These are phyloP conservation scores for Aspergillus cejpii DNA, from an alignment of 2,329 filamentous ascomycete genomes.

Conservation along the genomic window DNA sequence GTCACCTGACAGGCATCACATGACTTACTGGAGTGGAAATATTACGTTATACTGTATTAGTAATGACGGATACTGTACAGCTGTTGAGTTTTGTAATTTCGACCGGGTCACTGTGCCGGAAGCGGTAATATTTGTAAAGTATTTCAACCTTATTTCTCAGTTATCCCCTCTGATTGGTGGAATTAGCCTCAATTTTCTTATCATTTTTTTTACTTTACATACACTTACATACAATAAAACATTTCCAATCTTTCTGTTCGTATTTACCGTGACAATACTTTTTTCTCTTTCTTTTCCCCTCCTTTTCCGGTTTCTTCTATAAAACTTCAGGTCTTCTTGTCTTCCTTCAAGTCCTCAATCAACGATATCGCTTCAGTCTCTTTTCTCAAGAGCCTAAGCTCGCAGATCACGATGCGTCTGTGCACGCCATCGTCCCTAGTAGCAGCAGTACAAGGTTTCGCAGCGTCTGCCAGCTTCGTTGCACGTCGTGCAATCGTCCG, in stretches of 20 bases:
- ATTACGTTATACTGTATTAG: not conserved
- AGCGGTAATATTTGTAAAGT: not conserved
- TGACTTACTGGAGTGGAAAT: not conserved
- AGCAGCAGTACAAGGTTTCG: constrained; percentile 24
- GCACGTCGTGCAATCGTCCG: constrained; percentile 31
- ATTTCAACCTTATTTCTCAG: not conserved
- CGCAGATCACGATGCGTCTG: constrained; percentile 25
- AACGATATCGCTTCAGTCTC: constrained; percentile 10
- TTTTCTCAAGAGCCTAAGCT: constrained; percentile 11
- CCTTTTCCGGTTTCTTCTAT: not conserved
- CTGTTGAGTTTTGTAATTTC: too few relatives aligned
- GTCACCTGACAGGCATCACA: not conserved
- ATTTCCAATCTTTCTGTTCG: too few relatives aligned
- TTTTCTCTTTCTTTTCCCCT: not conserved
- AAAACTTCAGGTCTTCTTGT: not conserved
- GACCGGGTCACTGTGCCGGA: not conserved
- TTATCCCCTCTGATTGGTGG: not conserved
- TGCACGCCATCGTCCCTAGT: constrained; percentile 18
- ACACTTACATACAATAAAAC: too few relatives aligned
- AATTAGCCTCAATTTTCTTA: not conserved
- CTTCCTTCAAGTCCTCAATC: too few relatives aligned
- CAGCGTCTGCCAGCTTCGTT: constrained; percentile 23
- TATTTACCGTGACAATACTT: not conserved
- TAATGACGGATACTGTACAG: too few relatives aligned
- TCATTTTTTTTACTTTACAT: not conserved